Evolutionary conservation across 1,284 basidiomycete species (phyloP).

Genomic region (Pisolithus thermaeus): DNA sequence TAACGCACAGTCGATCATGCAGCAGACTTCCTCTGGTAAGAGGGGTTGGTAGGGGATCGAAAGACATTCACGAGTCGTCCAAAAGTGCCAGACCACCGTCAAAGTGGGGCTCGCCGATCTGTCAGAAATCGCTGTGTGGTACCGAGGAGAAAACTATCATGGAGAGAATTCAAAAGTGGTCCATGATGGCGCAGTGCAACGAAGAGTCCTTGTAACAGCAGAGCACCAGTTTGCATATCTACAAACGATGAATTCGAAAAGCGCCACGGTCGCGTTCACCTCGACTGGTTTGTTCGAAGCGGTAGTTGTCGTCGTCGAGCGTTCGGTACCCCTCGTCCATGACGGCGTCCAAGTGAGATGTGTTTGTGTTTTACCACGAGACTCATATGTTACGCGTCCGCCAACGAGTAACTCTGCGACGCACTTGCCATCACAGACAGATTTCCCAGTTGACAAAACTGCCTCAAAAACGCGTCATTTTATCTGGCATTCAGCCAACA

Average conservation of each 20-base stretch:
- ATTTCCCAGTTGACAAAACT: constrained; percentile 3
- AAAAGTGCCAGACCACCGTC: constrained; percentile 71
- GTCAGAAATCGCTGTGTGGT: constrained; percentile 9
- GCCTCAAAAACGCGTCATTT: constrained; percentile 40
- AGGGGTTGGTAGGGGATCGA: constrained; percentile 60
- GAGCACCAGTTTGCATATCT: constrained; percentile 63
- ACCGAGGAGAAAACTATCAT: background rate
- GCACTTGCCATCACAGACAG: background rate
- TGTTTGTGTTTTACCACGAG: too few relatives aligned
- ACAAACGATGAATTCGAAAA: constrained; percentile 1
- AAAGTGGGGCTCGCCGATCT: constrained; percentile 89
- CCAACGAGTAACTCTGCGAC: background rate
- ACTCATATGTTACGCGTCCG: background rate
- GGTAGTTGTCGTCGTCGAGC: constrained; percentile 37
- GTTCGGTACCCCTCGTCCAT: constrained; percentile 17
- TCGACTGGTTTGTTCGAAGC: constrained; percentile 50
- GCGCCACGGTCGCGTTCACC: constrained; percentile 34
- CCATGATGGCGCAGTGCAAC: constrained; percentile 74
- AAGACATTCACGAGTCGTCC: constrained; percentile 41
- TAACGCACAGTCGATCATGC: constrained; percentile 43
- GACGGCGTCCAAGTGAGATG: background rate
- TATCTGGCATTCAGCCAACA: constrained; percentile 83
- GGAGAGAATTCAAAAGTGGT: constrained; percentile 72
- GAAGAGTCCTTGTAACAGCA: constrained; percentile 71
- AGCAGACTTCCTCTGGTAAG: constrained; percentile 73